Conservation (phyloP, 495 filamentous ascomycete species). For the Penicillium pulvis region DNA sequence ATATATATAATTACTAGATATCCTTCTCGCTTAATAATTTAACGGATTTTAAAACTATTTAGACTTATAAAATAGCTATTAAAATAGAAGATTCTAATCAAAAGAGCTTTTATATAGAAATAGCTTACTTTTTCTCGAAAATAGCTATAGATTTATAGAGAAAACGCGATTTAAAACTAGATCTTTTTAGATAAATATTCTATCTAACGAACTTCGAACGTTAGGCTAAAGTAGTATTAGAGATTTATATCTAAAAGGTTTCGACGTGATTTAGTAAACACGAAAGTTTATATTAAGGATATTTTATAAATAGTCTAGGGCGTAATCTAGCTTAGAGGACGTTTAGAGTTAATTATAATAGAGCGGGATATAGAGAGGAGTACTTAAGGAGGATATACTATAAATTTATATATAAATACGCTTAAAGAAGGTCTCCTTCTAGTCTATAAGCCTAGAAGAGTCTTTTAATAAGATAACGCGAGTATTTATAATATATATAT, state of each 20-base stretch:
- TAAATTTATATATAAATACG: background rate
- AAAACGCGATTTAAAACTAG: background rate
- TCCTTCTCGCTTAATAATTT: too few species aligned
- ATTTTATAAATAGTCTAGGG: slow-evolving; percentile 5
- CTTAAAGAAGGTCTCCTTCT: slow-evolving; percentile 1
- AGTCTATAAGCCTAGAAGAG: background rate
- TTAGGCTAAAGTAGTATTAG: background rate
- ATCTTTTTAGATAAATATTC: slow-evolving; percentile 1
- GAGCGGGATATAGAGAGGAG: background rate
- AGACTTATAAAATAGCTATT: too few species aligned
- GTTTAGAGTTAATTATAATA: slow-evolving; percentile 7
- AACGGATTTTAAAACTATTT: too few species aligned
- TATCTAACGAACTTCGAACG: background rate
- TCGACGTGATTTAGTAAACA: background rate
- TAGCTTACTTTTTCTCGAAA: too few species aligned
- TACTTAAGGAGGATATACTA: slow-evolving; percentile 1
- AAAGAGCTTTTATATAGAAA: too few species aligned
- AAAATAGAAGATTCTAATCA: too few species aligned
- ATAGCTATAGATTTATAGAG: too few species aligned
- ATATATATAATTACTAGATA: too few species aligned
- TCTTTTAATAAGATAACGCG: slow-evolving; percentile 4
- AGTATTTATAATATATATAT: slow-evolving; percentile 2
- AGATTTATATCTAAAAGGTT: background rate
- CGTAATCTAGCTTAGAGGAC: background rate
- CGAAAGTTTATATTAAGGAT: slow-evolving; percentile 1